Base-by-base conservation (phyloP, 805 yeast genomes). In the Candida broadrunensis region DNA sequence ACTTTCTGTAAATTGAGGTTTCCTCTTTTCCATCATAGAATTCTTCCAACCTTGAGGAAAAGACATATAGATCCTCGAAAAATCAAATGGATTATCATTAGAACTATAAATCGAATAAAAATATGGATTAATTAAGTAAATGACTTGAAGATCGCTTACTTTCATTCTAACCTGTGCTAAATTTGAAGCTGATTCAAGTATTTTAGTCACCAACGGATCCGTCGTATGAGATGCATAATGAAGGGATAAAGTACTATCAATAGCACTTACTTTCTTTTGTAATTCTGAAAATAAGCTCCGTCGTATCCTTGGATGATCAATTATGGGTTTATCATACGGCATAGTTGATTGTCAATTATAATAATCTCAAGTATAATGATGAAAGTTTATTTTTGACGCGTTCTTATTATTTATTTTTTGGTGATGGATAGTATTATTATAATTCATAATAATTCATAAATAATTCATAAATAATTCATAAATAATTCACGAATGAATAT, bases 141-240 rank as follows among this genome's bases (percentile, higher is more conserved):
- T 50, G 4, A 18, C 16, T 25, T 48, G 52, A 5, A 63, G 19
- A 15, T 52, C 51, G 4, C 36, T 36, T 9, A 50, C 37, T 12
- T 47, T 50, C 8, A 60, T 54, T 36, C 58, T 42, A 24, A 43
- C 34, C 12, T 48, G 45, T 4, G 52, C 43, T 16, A 55, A 38
- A 4, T 37, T 19, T 8, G 60, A 47, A 3, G 60, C 58, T 11
- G 51, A 39, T 3, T 46, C 51, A 17, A 60, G 49, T 12, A 61
- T 38, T 20, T 48, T 46, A 17, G 38, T 48, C 9, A 64, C 38
- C 6, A 54, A 25, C 2, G 70, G 61, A 27, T 56, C 52, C 2
- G 63, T 31, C 1, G 61, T 55, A 41, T 63, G 69, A 24, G 49
- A 54, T 12, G 70, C 43, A 37, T 54, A 68, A 44, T 69, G 67